phyloP scores from a whole-genome alignment of 257 asterid species.

The Penstemon newberryi region DNA sequence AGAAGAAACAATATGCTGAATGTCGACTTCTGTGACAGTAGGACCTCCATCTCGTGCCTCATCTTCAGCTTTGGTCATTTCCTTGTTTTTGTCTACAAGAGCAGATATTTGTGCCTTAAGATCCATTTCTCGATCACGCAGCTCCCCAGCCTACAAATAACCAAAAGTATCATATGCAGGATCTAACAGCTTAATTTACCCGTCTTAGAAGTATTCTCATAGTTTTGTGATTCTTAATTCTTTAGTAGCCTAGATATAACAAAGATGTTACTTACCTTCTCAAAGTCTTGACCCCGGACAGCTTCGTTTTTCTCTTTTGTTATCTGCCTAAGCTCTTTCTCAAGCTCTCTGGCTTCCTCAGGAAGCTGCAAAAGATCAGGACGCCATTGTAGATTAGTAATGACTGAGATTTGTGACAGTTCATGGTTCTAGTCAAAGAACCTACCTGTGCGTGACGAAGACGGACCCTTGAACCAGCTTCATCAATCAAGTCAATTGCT shows the following conservation, averaged over 20 bases:
- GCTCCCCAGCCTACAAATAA: conserved; percentile 77
- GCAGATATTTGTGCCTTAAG: conserved; percentile 85
- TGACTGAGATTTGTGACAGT: background rate
- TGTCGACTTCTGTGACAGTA: conserved; percentile 83
- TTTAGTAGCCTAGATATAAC: background rate
- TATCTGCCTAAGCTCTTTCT: conserved; percentile 94
- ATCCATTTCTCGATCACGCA: conserved; percentile 96
- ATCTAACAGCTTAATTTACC: background rate
- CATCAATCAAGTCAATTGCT: conserved; percentile 97
- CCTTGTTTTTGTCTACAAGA: conserved; percentile 86
- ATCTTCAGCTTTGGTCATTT: conserved; percentile 84
- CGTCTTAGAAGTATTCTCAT: background rate
- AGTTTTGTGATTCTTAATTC: too few relatives aligned
- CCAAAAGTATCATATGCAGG: background rate
- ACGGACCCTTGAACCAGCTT: conserved; percentile 98
- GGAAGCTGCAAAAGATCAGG: conserved; percentile 64
- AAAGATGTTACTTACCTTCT: conserved; percentile 55
- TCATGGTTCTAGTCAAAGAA: conserved; percentile 20
- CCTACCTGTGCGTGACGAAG: conserved; percentile 97
- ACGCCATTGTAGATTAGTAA: conserved; percentile 21
- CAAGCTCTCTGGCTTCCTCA: conserved; percentile 97
- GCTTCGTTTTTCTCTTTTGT: conserved; percentile 97
- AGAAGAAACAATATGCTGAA: conserved; percentile 89
- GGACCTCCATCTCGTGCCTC: conserved; percentile 92
- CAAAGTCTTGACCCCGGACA: conserved; percentile 92